phyloP scores from a whole-genome alignment of 1,139 yeast genomes.

The Hansenula anomala region DNA sequence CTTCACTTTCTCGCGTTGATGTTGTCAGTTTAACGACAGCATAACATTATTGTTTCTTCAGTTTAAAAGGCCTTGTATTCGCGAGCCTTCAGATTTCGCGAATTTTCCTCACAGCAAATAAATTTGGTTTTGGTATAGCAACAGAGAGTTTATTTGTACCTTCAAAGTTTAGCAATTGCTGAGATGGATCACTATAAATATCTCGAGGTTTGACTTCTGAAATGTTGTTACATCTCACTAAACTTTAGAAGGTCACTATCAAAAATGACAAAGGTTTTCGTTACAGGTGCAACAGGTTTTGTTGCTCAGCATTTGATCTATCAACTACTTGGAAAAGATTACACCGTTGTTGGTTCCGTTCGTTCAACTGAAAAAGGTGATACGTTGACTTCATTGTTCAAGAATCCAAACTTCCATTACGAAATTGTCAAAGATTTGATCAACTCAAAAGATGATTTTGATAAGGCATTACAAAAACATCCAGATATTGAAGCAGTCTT shows the following conservation, averaged over 20 bases:
- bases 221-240: too few relatives aligned
- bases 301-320: conserved; percentile 41
- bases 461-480: conserved; percentile 26
- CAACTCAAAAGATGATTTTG: conserved; percentile 32
- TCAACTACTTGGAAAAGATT: conserved; percentile 24
- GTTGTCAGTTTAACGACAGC: too few relatives aligned
- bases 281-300: conserved; percentile 48
- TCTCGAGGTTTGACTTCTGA: too few relatives aligned
- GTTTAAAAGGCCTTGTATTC: too few relatives aligned
- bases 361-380: conserved; percentile 28
- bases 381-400: not conserved
- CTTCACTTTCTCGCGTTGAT: not conserved
- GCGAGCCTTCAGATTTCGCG: too few relatives aligned
- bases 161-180: too few relatives aligned
- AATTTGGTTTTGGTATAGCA: too few relatives aligned
- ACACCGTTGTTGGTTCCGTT: conserved; percentile 32
- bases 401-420: conserved; percentile 4
- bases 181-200: too few relatives aligned
- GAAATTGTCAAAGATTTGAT: conserved; percentile 30
- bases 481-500: conserved; percentile 42
- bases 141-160: too few relatives aligned
- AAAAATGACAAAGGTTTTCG: conserved; percentile 26
- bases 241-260: too few relatives aligned
- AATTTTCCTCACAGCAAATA: too few relatives aligned
- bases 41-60: too few relatives aligned